Base-by-base conservation (phyloP, 768 basidiomycete genomes). In the Suillus placidus region DNA sequence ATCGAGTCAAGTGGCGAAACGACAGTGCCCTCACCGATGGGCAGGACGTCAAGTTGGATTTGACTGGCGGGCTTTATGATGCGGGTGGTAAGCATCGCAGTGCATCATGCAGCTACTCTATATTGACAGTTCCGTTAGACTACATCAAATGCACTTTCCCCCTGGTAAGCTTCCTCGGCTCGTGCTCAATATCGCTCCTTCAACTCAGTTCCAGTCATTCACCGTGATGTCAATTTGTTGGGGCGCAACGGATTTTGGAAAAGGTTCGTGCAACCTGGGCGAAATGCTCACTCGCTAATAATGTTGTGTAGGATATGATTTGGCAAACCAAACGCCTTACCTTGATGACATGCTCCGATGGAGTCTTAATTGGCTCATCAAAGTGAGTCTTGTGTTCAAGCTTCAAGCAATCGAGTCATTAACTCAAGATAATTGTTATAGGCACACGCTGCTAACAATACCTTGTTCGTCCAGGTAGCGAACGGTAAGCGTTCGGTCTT, bases 301-400 rank as follows among this genome's bases (percentile, higher is more conserved):
- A 42, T 13, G 18, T 32, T 54, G 37, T 23, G 61, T 60, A 90
- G 92, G 91, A 18, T 97, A 95, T 72, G 93, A 95, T 68, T 70
- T 87, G 60, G 88, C 93, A 61, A 92, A 93, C 62, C 95, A 97
- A 78, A 94, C 94, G 1, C 85, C 87, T 3, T 97, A 97, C 75
- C 86, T 97, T n/a, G 96, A 97, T 71, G 86, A 87, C 67, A 95
- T 92, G 83, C 79, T 97, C 61, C 87, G 95, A 66, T 97, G 93
- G 93, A 90, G 94, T 32, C 84, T 94, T 54, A 91, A 94, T 76
- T 97, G 94, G 94, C 79, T 96, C 60, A 93, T 96, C 61, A 94
- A 93, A 82, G 94, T 90, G 64, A 67, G 81, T 61, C n/a, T 20
- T 26, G 3, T 13, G 40, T 57, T 37, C 38, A 8, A 61, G 16